Evolutionary conservation across 2,329 filamentous ascomycete genomes (phyloP), one percentile per base, ranked within the genome.

Genomic region (Lasiodiplodia hormozganensis): DNA sequence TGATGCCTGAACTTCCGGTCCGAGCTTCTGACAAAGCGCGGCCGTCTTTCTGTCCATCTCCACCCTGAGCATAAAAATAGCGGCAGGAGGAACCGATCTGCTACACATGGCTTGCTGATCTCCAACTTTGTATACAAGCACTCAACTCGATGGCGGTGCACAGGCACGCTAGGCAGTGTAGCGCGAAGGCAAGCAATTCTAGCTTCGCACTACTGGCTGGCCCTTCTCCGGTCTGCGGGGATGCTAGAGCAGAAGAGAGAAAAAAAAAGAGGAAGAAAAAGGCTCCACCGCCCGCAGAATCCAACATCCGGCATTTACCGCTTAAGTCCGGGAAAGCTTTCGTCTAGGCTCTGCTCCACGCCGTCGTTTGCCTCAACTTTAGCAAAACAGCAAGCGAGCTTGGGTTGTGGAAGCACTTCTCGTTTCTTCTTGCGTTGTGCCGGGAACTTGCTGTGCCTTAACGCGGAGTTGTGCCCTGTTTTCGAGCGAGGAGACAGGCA

Each of bases 291-390:
- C n/a, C 36, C 56, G 14, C 10, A 5, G 4, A 25, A 47, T 3
- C 56, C 21, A 47, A 47, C 51, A 53, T 28, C 8, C 57, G 57
- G 38, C 31, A 31, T 60, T 6, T 60, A 38, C 57, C 36, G 57
- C 23, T 47, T 28, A 3, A 4, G n/a, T 12, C 43, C 43, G 43
- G 43, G 18, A 3, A 47, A 47, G 43, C n/a, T 4, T 47, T 47
- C 43, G 43, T 7, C 43, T 10, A 18, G 7, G 3, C 40, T 47
- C 10, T 47, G 38, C 38, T n/a, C 6, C 18, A 18, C 18, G 40
- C 40, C 16, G 14, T 43, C 40, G 31, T 43, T 18, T 43, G 16
- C 7, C 16, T 43, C 40, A 18, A 43, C 40, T 3, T 43, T n/a
- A 14, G 49, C 16, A 18, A 38, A 8, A 56, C 53, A 18, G 28